Evolutionary conservation across 2,329 filamentous ascomycete species (phyloP), one percentile per base, ranked within the genome.

Genomic region (Phoma sp.): DNA sequence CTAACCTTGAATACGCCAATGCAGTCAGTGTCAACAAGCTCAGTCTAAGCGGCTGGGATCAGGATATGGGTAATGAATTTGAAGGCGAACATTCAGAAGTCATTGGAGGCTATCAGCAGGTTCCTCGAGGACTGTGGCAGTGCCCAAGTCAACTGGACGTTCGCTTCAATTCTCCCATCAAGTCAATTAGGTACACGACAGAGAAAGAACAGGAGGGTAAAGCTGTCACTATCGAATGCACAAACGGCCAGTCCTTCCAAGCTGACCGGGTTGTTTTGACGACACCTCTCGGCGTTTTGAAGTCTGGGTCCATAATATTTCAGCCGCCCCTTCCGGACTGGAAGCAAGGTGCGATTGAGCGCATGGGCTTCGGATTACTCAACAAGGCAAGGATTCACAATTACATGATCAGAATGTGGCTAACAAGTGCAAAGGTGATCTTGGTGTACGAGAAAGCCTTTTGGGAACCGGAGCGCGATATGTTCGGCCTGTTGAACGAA

Each of bases 1-100:
- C 96, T 61, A 99, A 99, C 70, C 82, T 99, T 11, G 95, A 99
- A 75, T 99, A 99, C 71, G 96, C 93, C 59, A 99, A 98, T 73
- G 95, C 95, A 2, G 90, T 88, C 2, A 96, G 92, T 61, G 86
- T 96, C 49, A 88, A 89, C 61, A 89, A 89, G 59, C 83, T 99
- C 14, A 98, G 93, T 73, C 84, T 99, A 11, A 86, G 88, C 7
- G 88, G 93, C 0, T 98, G 96, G 91, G 96, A 99, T 74, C 92
- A 99, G 67, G 96, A 99, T 70, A 92, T 93, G 44, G 95, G 95
- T 0, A 97, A 99, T 66, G 95, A 99, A 71, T 99, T 96, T 79
- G 93, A 97, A 73, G 95, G 95, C 6, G 88, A 90, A 58, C 96
- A 99, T 72, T 91, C 91, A 1, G 93, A 97, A 83, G 86, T 99